These are phyloP conservation scores for Zelonia costaricensis DNA, from an alignment of 208 protist genomes.

Conservation along the genomic window DNA sequence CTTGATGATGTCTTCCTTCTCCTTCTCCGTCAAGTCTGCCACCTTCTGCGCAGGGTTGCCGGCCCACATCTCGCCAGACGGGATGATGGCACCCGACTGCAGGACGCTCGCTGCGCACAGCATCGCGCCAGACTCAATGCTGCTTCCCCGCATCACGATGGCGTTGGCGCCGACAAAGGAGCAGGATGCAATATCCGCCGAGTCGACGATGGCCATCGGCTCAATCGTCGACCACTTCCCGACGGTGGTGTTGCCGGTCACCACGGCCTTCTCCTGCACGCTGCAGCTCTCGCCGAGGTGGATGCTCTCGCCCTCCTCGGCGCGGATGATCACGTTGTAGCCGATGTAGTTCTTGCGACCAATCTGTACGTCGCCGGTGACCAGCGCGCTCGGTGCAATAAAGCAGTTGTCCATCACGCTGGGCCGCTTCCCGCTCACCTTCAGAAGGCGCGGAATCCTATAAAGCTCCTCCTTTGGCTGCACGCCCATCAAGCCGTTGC, in stretches of 20 bases:
- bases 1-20: constrained; percentile 88
- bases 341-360: constrained; percentile 91
- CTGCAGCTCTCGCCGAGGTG: constrained; percentile 89
- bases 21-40: constrained; percentile 83
- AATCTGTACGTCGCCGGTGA: constrained; percentile 85
- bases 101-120: constrained; percentile 88
- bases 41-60: constrained; percentile 91
- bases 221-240: constrained; percentile 91
- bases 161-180: constrained; percentile 88
- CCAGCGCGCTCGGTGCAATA: constrained; percentile 83
- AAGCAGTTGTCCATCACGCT: constrained; percentile 90
- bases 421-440: constrained; percentile 69
- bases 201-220: constrained; percentile 89
- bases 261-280: constrained; percentile 89
- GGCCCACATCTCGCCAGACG: constrained; percentile 92
- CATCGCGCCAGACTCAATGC: constrained; percentile 88
- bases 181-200: constrained; percentile 84
- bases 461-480: constrained; percentile 83
- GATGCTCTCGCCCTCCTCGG: constrained; percentile 78
- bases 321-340: constrained; percentile 88
- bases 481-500: constrained; percentile 70
- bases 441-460: constrained; percentile 75
- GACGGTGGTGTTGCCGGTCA: constrained; percentile 83
- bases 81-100: constrained; percentile 82
- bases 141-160: constrained; percentile 84